phyloP scores from a whole-genome alignment of 164 flowering plant genomes.

The Sextonia rubra region DNA sequence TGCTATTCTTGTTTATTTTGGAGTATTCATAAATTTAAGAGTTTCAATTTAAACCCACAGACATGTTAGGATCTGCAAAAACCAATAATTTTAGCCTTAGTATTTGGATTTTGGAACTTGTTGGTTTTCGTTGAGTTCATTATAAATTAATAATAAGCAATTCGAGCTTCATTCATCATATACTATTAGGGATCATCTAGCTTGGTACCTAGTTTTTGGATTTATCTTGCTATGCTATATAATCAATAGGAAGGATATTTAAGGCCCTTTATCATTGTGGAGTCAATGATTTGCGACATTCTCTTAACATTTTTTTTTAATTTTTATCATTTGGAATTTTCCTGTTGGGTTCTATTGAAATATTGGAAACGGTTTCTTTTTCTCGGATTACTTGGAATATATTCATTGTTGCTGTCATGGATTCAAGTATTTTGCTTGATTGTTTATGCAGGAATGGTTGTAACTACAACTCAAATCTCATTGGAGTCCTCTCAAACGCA shows the following conservation, averaged over 20 bases:
- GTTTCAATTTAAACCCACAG: background rate
- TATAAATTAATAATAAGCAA: background rate
- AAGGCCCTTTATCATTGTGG: background rate
- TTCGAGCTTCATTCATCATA: background rate
- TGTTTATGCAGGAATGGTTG: conserved; percentile 18
- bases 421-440: background rate
- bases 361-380: background rate
- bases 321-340: background rate
- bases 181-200: background rate
- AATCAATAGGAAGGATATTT: background rate
- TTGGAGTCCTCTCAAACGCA: conserved; percentile 18
- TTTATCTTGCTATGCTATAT: background rate
- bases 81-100: background rate
- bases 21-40: background rate
- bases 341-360: background rate
- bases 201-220: background rate
- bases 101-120: conserved; percentile 9
- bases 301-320: background rate
- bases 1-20: background rate
- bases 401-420: background rate
- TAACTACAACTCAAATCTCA: conserved; percentile 12
- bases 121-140: conserved; percentile 3
- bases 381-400: background rate
- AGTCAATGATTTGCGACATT: background rate
- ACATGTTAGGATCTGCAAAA: background rate